Conservation (phyloP, 2,329 filamentous ascomycete species). For the Myotisia sp. region DNA sequence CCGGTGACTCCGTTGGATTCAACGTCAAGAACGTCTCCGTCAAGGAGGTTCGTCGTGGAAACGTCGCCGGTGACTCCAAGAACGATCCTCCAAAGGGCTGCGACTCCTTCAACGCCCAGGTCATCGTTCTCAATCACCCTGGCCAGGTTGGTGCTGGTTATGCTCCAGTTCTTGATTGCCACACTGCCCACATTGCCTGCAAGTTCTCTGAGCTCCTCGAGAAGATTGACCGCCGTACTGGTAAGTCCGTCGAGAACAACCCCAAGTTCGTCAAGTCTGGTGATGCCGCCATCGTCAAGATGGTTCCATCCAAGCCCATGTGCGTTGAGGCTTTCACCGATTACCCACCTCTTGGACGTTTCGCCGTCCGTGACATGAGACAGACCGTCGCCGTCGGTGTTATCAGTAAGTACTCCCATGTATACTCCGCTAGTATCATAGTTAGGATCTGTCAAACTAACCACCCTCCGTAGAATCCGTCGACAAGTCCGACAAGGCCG, state of each 20-base stretch:
- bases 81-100: constrained; percentile 84
- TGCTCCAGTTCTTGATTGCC: constrained; percentile 97
- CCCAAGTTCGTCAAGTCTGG: constrained; percentile 99
- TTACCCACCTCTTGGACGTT: constrained; percentile 98
- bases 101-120: constrained; percentile 97
- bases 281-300: constrained; percentile 99
- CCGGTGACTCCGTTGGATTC: constrained; percentile 99
- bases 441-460: constrained; percentile 2
- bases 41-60: constrained; percentile 99
- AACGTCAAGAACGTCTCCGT: constrained; percentile 99
- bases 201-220: constrained; percentile 98
- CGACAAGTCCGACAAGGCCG: constrained; percentile 45
- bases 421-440: not conserved
- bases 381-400: constrained; percentile 51
- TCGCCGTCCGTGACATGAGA: constrained; percentile 97
- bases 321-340: constrained; percentile 99
- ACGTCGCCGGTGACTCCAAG: constrained; percentile 99
- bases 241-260: constrained; percentile 79
- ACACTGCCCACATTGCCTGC: constrained; percentile 99
- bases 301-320: constrained; percentile 99
- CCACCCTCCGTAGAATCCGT: constrained; percentile 41
- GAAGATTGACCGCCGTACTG: constrained; percentile 99
- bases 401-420: constrained; percentile 6
- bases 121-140: constrained; percentile 99
- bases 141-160: constrained; percentile 98